phyloP scores from a whole-genome alignment of 805 yeast species.

The Starmerella riodocensis region DNA sequence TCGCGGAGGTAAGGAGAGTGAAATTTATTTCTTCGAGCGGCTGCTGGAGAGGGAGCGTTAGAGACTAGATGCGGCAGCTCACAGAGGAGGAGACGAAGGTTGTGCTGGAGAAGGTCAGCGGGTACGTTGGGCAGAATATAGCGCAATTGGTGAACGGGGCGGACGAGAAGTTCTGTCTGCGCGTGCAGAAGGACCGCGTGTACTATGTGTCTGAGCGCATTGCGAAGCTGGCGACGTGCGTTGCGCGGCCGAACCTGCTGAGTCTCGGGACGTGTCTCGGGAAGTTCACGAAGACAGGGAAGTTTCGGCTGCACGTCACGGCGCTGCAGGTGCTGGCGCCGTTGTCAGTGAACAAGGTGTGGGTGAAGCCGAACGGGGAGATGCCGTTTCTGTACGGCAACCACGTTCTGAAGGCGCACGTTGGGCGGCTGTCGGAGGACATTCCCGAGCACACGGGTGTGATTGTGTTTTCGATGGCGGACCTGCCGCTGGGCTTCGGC shows the following conservation, averaged over 20 bases:
- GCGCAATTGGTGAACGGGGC: slow-evolving; percentile 68
- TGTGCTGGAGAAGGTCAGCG: slow-evolving; percentile 90
- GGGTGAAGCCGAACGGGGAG: slow-evolving; percentile 96
- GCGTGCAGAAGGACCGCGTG: slow-evolving; percentile 92
- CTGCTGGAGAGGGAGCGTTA: too few relatives aligned
- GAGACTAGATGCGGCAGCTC: slow-evolving; percentile 94
- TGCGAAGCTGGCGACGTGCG: slow-evolving; percentile 78
- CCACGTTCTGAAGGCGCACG: slow-evolving; percentile 89
- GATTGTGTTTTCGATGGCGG: slow-evolving; percentile 78
- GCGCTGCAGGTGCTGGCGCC: slow-evolving; percentile 69
- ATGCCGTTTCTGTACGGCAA: slow-evolving; percentile 97
- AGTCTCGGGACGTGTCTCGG: slow-evolving; percentile 90
- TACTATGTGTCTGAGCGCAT: slow-evolving; percentile 72
- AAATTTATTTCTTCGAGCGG: too few relatives aligned
- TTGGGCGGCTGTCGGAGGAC: slow-evolving; percentile 94
- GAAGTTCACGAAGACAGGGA: slow-evolving; percentile 93
- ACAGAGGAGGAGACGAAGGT: slow-evolving; percentile 96
- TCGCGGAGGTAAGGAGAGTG: too few relatives aligned
- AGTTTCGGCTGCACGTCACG: slow-evolving; percentile 91
- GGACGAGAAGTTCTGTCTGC: slow-evolving; percentile 82
- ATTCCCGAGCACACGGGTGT: slow-evolving; percentile 98
- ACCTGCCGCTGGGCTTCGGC: slow-evolving; percentile 89
- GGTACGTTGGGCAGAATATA: slow-evolving; percentile 92
- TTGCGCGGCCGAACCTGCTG: slow-evolving; percentile 80
- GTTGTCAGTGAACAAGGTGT: slow-evolving; percentile 81